A percentile compares a stretch with the other conserved stretches of the same genome.
These are phyloP conservation scores for Diplosphaera chodatii DNA, from an alignment of 139 green algal genomes.

Conservation along the genomic window DNA sequence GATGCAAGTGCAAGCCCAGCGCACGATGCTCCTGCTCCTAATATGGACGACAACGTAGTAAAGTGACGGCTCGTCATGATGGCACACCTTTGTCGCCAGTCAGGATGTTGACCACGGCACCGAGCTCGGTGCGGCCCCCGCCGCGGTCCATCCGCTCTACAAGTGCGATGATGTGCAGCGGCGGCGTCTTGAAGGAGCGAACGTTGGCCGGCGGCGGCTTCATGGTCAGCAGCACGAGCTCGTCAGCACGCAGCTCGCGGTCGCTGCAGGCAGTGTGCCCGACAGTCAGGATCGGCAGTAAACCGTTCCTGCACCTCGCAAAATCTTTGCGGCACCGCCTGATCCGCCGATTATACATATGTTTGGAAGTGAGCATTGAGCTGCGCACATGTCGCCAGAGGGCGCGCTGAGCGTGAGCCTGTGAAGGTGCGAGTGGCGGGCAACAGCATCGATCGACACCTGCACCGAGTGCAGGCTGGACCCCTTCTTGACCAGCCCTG, in stretches of 20 bases:
- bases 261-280: too few species aligned
- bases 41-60: too few species aligned
- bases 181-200: not conserved
- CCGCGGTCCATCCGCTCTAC: not conserved
- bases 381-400: not conserved
- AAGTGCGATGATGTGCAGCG: constrained; percentile 7
- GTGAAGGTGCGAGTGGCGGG: not conserved
- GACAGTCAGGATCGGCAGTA: not conserved
- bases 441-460: not conserved
- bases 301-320: too few species aligned
- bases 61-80: too few species aligned
- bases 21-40: too few species aligned
- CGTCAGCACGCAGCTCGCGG: constrained; percentile 1
- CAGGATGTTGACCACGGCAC: not conserved
- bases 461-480: not conserved
- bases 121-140: not conserved
- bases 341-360: too few species aligned
- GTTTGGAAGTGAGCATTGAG: not conserved
- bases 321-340: too few species aligned
- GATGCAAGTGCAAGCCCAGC: too few species aligned
- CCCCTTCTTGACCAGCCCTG: too few species aligned
- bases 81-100: not conserved
- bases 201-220: not conserved
- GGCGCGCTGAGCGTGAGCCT: not conserved
- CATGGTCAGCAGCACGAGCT: constrained; percentile 27